Evolutionary conservation across 2,329 filamentous ascomycete genomes (phyloP).

Genomic region (Nemania serpens): DNA sequence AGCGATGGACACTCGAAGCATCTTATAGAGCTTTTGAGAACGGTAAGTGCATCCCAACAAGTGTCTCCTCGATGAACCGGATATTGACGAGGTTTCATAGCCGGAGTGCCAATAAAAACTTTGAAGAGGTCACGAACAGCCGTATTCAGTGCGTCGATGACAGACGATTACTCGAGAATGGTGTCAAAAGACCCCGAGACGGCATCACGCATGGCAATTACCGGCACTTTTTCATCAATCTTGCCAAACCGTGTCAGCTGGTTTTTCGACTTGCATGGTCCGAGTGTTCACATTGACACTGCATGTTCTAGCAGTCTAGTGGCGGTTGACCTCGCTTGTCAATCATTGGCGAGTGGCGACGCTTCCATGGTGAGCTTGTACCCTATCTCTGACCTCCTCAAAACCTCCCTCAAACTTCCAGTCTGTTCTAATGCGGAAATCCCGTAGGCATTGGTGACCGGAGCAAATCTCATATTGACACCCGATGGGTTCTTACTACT

Average conservation of each 20-base stretch:
- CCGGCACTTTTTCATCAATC: slow-evolving; percentile 41
- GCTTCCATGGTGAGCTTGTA: slow-evolving; percentile 31
- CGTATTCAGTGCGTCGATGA: slow-evolving; percentile 46
- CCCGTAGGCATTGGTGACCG: slow-evolving; percentile 41
- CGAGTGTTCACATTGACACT: slow-evolving; percentile 45
- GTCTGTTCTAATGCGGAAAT: not conserved
- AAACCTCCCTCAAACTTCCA: not conserved
- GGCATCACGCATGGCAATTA: slow-evolving; percentile 40
- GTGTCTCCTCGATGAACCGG: not conserved
- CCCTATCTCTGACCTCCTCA: not conserved
- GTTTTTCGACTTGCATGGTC: slow-evolving; percentile 46
- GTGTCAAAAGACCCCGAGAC: slow-evolving; percentile 43
- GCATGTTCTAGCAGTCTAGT: slow-evolving; percentile 46
- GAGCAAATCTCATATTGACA: slow-evolving; percentile 41
- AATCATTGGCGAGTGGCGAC: slow-evolving; percentile 34
- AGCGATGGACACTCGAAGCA: slow-evolving; percentile 43
- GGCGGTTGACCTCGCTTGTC: slow-evolving; percentile 40
- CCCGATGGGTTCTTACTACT: slow-evolving; percentile 38
- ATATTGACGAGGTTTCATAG: slow-evolving; percentile 28
- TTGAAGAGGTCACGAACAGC: slow-evolving; percentile 40
- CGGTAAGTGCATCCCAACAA: slow-evolving; percentile 29
- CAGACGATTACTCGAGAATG: slow-evolving; percentile 44
- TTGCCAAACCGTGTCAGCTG: slow-evolving; percentile 48
- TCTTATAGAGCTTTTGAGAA: slow-evolving; percentile 46
- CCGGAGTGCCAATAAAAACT: slow-evolving; percentile 41